Conservation (phyloP, 129 eudicot species). For the Escallonia herrerae region DNA sequence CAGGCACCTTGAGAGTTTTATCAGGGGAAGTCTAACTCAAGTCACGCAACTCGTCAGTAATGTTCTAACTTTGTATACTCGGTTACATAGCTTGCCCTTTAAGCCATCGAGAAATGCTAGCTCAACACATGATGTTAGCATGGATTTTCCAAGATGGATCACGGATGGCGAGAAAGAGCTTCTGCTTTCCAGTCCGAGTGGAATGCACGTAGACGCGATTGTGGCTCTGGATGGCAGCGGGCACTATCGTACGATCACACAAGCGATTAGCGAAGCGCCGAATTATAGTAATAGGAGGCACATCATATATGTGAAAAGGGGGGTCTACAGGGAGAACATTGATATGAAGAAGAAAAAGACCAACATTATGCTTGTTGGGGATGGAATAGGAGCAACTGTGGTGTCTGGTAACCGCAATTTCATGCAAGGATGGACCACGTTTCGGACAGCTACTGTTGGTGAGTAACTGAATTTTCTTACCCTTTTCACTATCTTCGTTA, state of each 20-base stretch:
- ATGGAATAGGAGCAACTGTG: constrained; percentile 81
- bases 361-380: constrained; percentile 86
- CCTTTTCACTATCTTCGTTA: background rate
- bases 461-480: constrained; percentile 4
- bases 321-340: constrained; percentile 71
- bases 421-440: constrained; percentile 97
- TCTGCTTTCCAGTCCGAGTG: constrained; percentile 32
- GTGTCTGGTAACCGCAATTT: constrained; percentile 69
- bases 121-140: constrained; percentile 16
- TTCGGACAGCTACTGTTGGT: constrained; percentile 90
- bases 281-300: constrained; percentile 65
- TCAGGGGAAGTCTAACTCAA: constrained; percentile 68
- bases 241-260: constrained; percentile 47
- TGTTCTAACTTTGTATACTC: constrained; percentile 54
- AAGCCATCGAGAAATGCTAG: constrained; percentile 38
- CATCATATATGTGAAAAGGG: constrained; percentile 68
- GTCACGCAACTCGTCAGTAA: constrained; percentile 74
- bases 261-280: constrained; percentile 67
- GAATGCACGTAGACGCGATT: constrained; percentile 57
- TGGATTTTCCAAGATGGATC: constrained; percentile 71
- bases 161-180: constrained; percentile 59
- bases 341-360: constrained; percentile 95
- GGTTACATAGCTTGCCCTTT: constrained; percentile 54
- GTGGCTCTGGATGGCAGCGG: constrained; percentile 84
- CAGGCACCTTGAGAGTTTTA: constrained; percentile 43